Evolutionary conservation across 2,329 filamentous ascomycete genomes (phyloP), one percentile per base, ranked within the genome.

Genomic region (Colletotrichum lindemuthianum): DNA sequence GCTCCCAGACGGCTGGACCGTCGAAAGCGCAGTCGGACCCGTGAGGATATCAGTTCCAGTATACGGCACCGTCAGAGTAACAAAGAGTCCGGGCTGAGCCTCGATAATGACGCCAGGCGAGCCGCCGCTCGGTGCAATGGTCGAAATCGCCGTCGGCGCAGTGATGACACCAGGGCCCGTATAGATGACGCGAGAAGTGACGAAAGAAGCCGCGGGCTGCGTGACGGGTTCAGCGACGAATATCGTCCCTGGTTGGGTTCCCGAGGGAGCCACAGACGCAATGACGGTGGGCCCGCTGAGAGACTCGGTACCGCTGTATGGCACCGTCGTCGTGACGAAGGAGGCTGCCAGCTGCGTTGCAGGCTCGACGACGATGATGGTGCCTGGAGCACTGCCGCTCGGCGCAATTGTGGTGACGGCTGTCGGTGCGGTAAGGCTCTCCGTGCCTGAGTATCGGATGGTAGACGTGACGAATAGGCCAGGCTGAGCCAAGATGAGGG

Each of bases 51-150:
- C 55, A 16, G 55, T 50, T 8, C 55, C 55, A 13, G 44, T 16
- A 13, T 49, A 58, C 1, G 32, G 45, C 2, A 58, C n/a, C 6
- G 55, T 58, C 39, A 45, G 43, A 2, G 45, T 58, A 10, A 58
- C 55, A 10, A 49, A 58, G 2, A 24, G n/a, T 3, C 24, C 55
- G 6, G 24, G 55, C 24, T 43, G 55, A 8, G 51, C 47, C 5
- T 66, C 56, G 8, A 67, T 43, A 6, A 63, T 12, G 4, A 65
- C 65, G 3, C 65, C 64, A 6, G 47, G 47, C 3, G 32, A 50
- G 5, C 53, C 65, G 1, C 64, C 65, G 32, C 48, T 55, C 1
- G 55, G 53, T 2, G 37, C 24, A 8, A 67, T 49, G 12, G 59
- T 68, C 4, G 45, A 47, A 5, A 65, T 56, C 4, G 56, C 52